Evolutionary conservation across 495 filamentous ascomycete species (phyloP), one percentile per base, ranked within the genome.

Genomic region (Hypoxylon cercidicola): DNA sequence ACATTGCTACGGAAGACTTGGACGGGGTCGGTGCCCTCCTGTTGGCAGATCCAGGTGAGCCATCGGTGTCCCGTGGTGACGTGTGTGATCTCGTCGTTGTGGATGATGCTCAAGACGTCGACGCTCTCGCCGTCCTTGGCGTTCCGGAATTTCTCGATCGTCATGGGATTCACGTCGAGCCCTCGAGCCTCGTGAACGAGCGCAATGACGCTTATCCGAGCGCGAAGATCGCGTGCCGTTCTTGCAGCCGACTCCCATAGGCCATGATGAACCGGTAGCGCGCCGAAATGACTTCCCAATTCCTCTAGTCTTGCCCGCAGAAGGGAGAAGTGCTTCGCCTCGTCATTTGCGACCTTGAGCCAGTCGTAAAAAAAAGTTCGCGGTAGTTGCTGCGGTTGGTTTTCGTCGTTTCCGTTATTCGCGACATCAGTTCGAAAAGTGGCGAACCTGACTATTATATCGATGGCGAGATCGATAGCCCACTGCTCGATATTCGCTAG

Each of bases 381-480:
- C 0, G 82, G 82, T 25, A 84, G 54, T 18, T 74, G 62, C 13
- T 71, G 72, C 1, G 72, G 63, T 19, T 13, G n/a, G n/a, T n/a
- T n/a, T n/a, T n/a, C 45, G 21, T 71, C 61, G 19, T 72, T 28
- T 19, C 30, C 63, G 34, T 46, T 21, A 2, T 11, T 21, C 2
- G 47, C 35, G n/a, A n/a, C n/a, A 19, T 10, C 28, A 4, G 76
- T 81, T 13, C 76, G 79, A 55, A 84, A 84, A 9, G 78, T 72
- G 25, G 81, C 78, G 50, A 84, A 84, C 18, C 82, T 76, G 6
- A 83, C 76, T 49, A 81, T 82, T 53, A 84, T 83, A 62, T 84
- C 82, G 37, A 84, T 77, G n/a, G 82, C 82, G 12, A 84, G 72
- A 49, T 84, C 82, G 56, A 84, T 84, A 1, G 82, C 82, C 82